A percentile compares a stretch with the other conserved stretches of the same genome.
Conservation (phyloP, 2,329 filamentous ascomycete genomes). For the Talaromyces sp. region DNA sequence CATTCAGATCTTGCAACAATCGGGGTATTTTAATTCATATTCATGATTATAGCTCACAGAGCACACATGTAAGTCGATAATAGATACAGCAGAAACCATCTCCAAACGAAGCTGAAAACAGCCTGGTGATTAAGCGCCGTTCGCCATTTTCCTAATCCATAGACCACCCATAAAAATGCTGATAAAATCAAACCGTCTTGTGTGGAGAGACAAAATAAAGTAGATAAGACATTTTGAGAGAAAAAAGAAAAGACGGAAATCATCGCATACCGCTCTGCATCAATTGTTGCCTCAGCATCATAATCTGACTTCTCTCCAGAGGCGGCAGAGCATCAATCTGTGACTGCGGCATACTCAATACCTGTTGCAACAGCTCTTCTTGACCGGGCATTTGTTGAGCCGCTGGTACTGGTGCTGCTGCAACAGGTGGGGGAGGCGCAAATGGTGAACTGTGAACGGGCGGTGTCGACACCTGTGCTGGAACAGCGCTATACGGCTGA, state of each 20-base stretch:
- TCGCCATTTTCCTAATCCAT: neutral
- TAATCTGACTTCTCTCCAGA: constrained; percentile 70
- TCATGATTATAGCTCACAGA: neutral
- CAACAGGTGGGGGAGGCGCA: constrained; percentile 42
- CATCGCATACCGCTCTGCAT: constrained; percentile 38
- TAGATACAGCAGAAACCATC: neutral
- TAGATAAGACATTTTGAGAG: no score
- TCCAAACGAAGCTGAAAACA: no score
- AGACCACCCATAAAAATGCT: neutral
- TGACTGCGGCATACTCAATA: constrained; percentile 72
- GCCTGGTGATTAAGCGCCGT: neutral
- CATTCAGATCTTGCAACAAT: neutral
- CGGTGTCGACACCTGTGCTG: constrained; percentile 49
- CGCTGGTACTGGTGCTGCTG: constrained; percentile 20
- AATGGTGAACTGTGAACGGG: constrained; percentile 42
- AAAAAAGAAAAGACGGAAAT: constrained; percentile 9
- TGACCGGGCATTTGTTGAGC: constrained; percentile 53
- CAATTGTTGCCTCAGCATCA: constrained; percentile 66
- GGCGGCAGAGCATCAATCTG: constrained; percentile 75
- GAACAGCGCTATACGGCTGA: constrained; percentile 31
- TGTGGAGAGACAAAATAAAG: no score
- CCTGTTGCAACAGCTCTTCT: constrained; percentile 71
- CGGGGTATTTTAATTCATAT: neutral
- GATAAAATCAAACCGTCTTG: neutral
- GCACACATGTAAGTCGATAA: neutral